Evolutionary conservation across 306 rosid genomes (phyloP).

Genomic region (Quercus rubra): DNA sequence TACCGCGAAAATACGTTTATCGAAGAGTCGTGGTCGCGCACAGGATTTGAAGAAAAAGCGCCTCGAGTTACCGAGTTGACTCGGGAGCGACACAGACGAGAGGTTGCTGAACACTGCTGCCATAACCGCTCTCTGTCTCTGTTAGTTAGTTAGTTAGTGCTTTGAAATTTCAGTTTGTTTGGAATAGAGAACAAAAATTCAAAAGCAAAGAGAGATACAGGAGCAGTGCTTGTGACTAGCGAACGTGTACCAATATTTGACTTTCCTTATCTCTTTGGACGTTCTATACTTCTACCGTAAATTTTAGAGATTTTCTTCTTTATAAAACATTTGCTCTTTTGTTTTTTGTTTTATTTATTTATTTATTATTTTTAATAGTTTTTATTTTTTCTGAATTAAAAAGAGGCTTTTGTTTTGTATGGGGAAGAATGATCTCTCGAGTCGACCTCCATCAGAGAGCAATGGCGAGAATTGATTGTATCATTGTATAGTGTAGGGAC

Average conservation of each 20-base stretch:
- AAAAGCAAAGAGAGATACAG: too few species aligned
- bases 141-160: too few species aligned
- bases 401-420: not conserved
- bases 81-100: slow-evolving; percentile 5
- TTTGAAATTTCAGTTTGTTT: not conserved
- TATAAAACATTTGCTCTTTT: too few species aligned
- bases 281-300: not conserved
- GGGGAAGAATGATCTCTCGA: not conserved
- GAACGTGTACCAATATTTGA: not conserved
- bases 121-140: slow-evolving; percentile 21
- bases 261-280: not conserved
- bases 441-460: too few species aligned
- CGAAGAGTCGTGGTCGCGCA: slow-evolving; percentile 21
- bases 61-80: slow-evolving; percentile 24
- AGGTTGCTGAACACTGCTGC: slow-evolving; percentile 27
- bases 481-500: too few species aligned
- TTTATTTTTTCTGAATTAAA: not conserved
- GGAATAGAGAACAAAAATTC: not conserved
- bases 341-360: too few species aligned
- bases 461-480: too few species aligned
- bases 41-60: slow-evolving; percentile 20
- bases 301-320: too few species aligned
- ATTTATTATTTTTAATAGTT: too few species aligned
- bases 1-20: slow-evolving; percentile 18
- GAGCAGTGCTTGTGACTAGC: too few species aligned